Base-by-base conservation (phyloP, 192 early-diverging fungal genomes). In the Backusella circina region DNA sequence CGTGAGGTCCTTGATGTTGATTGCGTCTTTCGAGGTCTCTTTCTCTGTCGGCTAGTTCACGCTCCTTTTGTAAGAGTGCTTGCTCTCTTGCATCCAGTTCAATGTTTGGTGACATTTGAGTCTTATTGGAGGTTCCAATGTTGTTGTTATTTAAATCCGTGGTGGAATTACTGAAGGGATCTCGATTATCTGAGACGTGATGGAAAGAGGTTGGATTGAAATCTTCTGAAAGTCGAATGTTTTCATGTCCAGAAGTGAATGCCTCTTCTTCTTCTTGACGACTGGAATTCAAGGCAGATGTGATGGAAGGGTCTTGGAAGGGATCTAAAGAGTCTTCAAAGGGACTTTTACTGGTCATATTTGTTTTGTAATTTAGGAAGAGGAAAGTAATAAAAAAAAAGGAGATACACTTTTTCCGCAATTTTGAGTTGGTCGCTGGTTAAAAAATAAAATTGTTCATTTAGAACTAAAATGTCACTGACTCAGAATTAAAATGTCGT, bases 21-120 rank as follows among this genome's bases (percentile, higher is more conserved):
- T 93, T 90, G 67, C 92, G 90, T 41, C 85, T 76, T 51, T 84
- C 78, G 10, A 96, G 84, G 44, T 86, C 87, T 26, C 87, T 85
- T 78, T 96, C 95, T 35, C 95, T 86, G 0, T 87, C 88, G 4
- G 89, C 90, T n/a, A 96, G 86, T 32, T 90, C 93, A 39, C 89
- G 86, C 74, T 96, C 95, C 18, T 91, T 86, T 39, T 89, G 86
- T 64, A 86, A 83, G 57, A 95, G 85, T 70, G 93, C 93, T 30
- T 86, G 89, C 73, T 95, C 95, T 51, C 87, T 87, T 26, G 84
- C 84, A 38, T 83, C 79, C 15, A 84, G 32, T 21, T 80, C 73
- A 0, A 75, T 33, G 16, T 23, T 65, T 32, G 21, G 50, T 16
- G 30, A 28, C 23, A 18, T 47, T 61, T 61, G 54, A 30, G 28